Base-by-base conservation (phyloP, 1,284 basidiomycete genomes). In the Volvariella surrecta region DNA sequence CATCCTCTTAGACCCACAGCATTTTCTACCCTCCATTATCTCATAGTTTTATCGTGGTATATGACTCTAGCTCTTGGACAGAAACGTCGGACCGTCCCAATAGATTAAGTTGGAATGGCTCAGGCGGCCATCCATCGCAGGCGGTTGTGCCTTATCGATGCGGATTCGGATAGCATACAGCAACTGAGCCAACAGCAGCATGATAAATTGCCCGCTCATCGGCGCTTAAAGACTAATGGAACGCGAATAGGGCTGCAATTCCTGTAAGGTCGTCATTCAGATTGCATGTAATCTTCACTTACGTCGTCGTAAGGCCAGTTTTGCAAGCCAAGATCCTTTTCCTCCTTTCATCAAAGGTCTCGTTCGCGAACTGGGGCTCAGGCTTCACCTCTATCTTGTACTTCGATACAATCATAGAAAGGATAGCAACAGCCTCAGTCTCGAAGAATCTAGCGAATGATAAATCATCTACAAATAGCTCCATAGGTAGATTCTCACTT, bases 371-470 rank as follows among this genome's bases (percentile, higher is more conserved):
- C 48, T 73, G 58, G 3, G 70, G 66, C 45, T 76, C 73, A 18
- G 73, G 69, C 49, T 71, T 72, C 13, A 76, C 52, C 35, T 64
- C 60, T 19, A 79, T 63, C 49, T 63, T 70, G 53, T 75, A 80
- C 37, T 52, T 57, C 24, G 62, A 64, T 1, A 77, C 52, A 21
- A 79, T 51, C 56, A 71, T 62, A 1, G 68, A 64, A 17, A 80
- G 54, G n/a, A 71, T 63, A 0, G 68, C 70, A 34, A 74, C 60
- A n/a, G 61, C 67, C 49, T 74, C 71, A 1, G 64, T 67, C 51
- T 74, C 70, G 21, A 62, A 62, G 48, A 73, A 72, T 48, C 68
- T 71, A 22, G 18, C 16, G n/a, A 52, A 37, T n/a, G n/a, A n/a
- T 6, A 44, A 37, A 45, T 32, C 30, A 18, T 16, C 15, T 31